phyloP scores from a whole-genome alignment of 2,329 filamentous ascomycete genomes.

The Apiospora marii region DNA sequence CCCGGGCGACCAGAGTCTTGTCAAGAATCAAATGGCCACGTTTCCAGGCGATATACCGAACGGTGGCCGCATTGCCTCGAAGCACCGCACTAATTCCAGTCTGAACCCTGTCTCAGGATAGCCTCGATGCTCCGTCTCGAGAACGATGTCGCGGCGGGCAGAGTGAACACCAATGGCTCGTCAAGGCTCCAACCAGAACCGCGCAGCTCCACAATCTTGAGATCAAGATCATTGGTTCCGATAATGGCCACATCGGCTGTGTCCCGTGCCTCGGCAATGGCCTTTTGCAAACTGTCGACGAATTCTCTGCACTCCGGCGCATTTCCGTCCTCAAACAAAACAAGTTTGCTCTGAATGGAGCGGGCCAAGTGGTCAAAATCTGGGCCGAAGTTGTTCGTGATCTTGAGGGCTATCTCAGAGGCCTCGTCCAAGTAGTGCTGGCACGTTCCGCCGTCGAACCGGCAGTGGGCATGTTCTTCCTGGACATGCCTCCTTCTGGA shows the following conservation, averaged over 20 bases:
- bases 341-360: conserved; percentile 51
- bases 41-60: conserved; percentile 58
- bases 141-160: conserved; percentile 52
- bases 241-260: conserved; percentile 51
- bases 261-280: conserved; percentile 48
- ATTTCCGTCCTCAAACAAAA: conserved; percentile 54
- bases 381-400: conserved; percentile 60
- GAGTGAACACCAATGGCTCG: conserved; percentile 54
- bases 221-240: conserved; percentile 55
- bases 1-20: conserved; percentile 53
- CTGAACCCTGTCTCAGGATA: conserved; percentile 59
- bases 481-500: conserved; percentile 51
- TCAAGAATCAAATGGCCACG: conserved; percentile 62
- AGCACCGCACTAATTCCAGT: conserved; percentile 58
- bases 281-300: conserved; percentile 47
- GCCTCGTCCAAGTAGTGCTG: conserved; percentile 53
- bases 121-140: conserved; percentile 56
- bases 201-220: conserved; percentile 55
- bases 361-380: conserved; percentile 54
- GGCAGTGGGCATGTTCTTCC: conserved; percentile 45
- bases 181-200: conserved; percentile 55
- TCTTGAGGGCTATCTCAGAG: conserved; percentile 53
- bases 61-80: conserved; percentile 53
- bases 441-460: conserved; percentile 47
- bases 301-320: conserved; percentile 55